phyloP scores from a whole-genome alignment of 169 alveolate genomes.

The Cryptosporidium sp. region DNA sequence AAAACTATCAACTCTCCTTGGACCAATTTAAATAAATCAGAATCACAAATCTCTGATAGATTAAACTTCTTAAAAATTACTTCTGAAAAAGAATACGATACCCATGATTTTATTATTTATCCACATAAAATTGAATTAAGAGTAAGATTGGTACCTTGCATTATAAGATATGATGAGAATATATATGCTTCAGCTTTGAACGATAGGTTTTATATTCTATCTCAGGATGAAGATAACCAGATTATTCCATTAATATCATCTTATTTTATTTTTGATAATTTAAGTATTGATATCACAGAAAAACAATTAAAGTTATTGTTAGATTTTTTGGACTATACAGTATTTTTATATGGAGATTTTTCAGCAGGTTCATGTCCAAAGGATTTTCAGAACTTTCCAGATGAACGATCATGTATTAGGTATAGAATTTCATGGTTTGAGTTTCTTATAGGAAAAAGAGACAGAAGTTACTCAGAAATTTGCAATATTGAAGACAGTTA shows the following conservation, averaged over 20 bases:
- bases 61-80: conserved; percentile 1
- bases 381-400: conserved; percentile 52
- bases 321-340: conserved; percentile 44
- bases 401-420: not conserved
- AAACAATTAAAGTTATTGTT: conserved; percentile 16
- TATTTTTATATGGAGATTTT: conserved; percentile 65
- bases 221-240: conserved; percentile 43
- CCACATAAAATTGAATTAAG: conserved; percentile 66
- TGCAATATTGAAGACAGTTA: conserved; percentile 54
- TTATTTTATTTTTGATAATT: conserved; percentile 46
- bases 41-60: not conserved
- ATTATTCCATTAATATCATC: conserved; percentile 53
- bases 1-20: not conserved
- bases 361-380: conserved; percentile 62
- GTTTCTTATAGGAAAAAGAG: conserved; percentile 41
- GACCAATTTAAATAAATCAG: not conserved
- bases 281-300: conserved; percentile 22
- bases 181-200: conserved; percentile 61
- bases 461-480: not conserved
- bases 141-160: conserved; percentile 47
- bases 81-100: not conserved
- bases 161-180: conserved; percentile 47
- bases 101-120: conserved; percentile 38
- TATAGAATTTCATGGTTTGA: conserved; percentile 66
- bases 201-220: conserved; percentile 34